A percentile compares a stretch with the other conserved stretches of the same genome.
phyloP scores from a whole-genome alignment of 306 rosid species.

The Trifolium pratense region DNA sequence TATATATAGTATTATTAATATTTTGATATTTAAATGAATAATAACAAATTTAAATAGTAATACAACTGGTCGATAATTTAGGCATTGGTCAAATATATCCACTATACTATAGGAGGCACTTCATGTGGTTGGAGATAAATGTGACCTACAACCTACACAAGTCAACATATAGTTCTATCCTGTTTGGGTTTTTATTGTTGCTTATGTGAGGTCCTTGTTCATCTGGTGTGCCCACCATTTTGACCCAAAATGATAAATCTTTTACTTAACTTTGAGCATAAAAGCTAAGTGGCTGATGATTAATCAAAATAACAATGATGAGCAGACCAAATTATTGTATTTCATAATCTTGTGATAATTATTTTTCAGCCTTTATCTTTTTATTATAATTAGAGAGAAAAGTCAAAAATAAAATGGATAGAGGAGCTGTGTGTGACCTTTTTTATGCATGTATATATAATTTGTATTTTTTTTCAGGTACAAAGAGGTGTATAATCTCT shows the following conservation, averaged over 20 bases:
- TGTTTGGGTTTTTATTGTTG: background rate
- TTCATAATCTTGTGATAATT: background rate
- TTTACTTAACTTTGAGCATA: too few species aligned
- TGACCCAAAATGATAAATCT: background rate
- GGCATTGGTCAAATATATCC: background rate
- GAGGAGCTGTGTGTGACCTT: too few species aligned
- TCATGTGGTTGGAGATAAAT: constrained; percentile 15
- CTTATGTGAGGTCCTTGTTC: background rate
- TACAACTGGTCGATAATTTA: too few species aligned
- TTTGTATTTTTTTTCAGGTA: too few species aligned
- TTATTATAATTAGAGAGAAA: background rate
- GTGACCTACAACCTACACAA: background rate
- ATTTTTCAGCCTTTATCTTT: background rate
- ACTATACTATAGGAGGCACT: background rate
- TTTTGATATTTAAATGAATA: too few species aligned
- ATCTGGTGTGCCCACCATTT: background rate
- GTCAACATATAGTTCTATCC: background rate
- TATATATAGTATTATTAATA: too few species aligned
- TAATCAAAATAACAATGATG: constrained; percentile 38
- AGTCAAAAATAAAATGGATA: background rate
- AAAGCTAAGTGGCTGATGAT: constrained; percentile 12
- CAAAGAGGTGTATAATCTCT: too few species aligned
- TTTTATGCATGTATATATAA: too few species aligned
- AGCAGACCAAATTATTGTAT: constrained; percentile 40
- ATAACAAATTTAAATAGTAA: too few species aligned